Evolutionary conservation across 352 stramenopile species (phyloP).

Genomic region (Globisporangium paroecandrum): DNA sequence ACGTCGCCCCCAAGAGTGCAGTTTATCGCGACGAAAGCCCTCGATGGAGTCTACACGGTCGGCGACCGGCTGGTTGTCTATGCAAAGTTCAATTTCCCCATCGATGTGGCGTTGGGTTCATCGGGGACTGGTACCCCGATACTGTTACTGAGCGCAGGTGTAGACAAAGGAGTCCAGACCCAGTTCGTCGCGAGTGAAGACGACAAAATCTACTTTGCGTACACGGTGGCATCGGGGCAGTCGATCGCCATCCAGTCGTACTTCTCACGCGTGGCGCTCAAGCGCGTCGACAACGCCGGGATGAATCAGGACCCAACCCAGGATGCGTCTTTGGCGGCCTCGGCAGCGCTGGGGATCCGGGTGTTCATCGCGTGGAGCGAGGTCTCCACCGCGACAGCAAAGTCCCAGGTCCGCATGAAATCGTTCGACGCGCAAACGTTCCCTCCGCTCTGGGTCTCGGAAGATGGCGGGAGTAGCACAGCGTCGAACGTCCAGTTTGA

Average conservation of each 20-base stretch:
- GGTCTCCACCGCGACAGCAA: slow-evolving; percentile 13
- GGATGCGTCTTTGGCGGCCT: slow-evolving; percentile 24
- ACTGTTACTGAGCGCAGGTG: slow-evolving; percentile 45
- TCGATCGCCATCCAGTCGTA: slow-evolving; percentile 44
- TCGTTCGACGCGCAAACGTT: slow-evolving; percentile 34
- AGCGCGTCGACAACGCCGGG: slow-evolving; percentile 37
- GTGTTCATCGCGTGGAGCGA: slow-evolving; percentile 59
- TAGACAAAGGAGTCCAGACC: slow-evolving; percentile 16
- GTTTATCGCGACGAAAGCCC: slow-evolving; percentile 32
- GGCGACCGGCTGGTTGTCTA: slow-evolving; percentile 44
- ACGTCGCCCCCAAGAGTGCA: slow-evolving; percentile 34
- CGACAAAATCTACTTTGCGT: slow-evolving; percentile 52
- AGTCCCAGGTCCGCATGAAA: slow-evolving; percentile 44
- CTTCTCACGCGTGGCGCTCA: slow-evolving; percentile 35
- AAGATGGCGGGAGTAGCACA: slow-evolving; percentile 33
- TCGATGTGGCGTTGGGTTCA: slow-evolving; percentile 23
- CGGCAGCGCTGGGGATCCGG: slow-evolving; percentile 23
- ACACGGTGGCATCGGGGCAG: slow-evolving; percentile 33
- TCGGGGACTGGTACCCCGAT: slow-evolving; percentile 27
- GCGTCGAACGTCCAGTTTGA: slow-evolving; percentile 47
- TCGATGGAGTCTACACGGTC: slow-evolving; percentile 44
- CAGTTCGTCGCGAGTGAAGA: slow-evolving; percentile 36
- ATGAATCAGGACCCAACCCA: slow-evolving; percentile 43
- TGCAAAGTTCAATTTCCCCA: slow-evolving; percentile 35
- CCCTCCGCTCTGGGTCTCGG: slow-evolving; percentile 29